These are phyloP conservation scores for Trifolium subterraneum DNA, from an alignment of 306 rosid genomes.

Conservation along the genomic window DNA sequence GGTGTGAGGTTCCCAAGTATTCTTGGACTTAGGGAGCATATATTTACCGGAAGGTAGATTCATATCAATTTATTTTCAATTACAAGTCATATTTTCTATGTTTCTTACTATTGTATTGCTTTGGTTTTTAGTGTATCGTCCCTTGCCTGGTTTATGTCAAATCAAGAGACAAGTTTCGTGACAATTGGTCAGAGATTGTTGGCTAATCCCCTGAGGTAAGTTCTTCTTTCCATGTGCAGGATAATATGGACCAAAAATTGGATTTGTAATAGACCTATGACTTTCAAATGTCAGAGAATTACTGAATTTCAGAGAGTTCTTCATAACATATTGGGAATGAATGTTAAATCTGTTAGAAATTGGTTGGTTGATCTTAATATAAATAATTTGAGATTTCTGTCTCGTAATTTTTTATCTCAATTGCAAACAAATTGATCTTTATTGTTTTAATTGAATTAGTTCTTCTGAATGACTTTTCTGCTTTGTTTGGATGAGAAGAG, in stretches of 20 bases:
- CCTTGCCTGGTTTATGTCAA: constrained; percentile 99
- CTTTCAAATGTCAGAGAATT: constrained; percentile 14
- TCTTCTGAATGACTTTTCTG: background rate
- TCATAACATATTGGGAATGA: background rate
- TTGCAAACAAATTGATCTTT: background rate
- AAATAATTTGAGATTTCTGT: constrained; percentile 12
- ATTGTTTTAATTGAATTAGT: constrained; percentile 16
- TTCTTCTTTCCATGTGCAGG: constrained; percentile 30
- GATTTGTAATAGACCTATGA: background rate
- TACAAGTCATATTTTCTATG: constrained; percentile 14
- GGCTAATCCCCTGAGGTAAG: constrained; percentile 96
- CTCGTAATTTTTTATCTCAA: constrained; percentile 2
- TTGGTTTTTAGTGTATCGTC: constrained; percentile 91
- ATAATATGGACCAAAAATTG: constrained; percentile 1
- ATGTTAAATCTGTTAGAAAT: constrained; percentile 26
- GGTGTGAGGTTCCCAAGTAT: constrained; percentile 91
- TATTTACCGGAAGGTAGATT: constrained; percentile 92
- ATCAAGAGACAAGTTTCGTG: constrained; percentile 99
- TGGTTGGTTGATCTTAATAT: constrained; percentile 21
- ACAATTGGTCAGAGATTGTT: constrained; percentile 97
- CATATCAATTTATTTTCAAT: constrained; percentile 1
- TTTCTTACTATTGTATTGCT: constrained; percentile 45
- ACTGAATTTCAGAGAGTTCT: background rate
- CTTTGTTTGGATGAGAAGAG: too few species aligned
- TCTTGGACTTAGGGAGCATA: constrained; percentile 97